Conservation (phyloP, 495 filamentous ascomycete species). For the Astrocystis sublimbata region DNA sequence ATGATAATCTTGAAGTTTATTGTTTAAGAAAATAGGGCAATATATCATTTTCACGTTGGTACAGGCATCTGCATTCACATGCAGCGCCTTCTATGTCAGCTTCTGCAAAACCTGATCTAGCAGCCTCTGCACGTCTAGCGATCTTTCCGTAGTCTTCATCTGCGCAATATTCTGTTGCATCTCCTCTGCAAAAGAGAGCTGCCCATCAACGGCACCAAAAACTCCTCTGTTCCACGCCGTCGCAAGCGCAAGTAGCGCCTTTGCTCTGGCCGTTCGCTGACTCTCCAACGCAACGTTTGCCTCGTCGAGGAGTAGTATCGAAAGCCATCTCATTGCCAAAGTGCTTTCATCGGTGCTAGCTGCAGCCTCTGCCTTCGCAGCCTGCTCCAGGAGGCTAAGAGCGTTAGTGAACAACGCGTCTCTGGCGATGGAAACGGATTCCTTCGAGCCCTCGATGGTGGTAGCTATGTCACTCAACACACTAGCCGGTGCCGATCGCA, state of each 20-base stretch:
- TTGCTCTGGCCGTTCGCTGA: conserved; percentile 41
- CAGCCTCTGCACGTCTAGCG: conserved; percentile 44
- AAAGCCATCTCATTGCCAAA: conserved; percentile 38
- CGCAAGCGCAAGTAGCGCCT: conserved; percentile 36
- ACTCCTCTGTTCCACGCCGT: conserved; percentile 33
- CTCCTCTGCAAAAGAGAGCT: conserved; percentile 18
- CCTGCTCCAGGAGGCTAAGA: conserved; percentile 22
- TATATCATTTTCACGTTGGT: background rate
- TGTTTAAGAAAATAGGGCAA: too few relatives aligned
- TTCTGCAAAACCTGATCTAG: conserved; percentile 23
- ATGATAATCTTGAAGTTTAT: too few relatives aligned
- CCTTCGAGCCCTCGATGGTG: conserved; percentile 21
- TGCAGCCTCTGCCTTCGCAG: conserved; percentile 2
- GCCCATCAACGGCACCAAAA: conserved; percentile 24
- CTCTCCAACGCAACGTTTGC: conserved; percentile 38
- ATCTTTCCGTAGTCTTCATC: conserved; percentile 41
- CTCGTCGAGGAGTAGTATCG: conserved; percentile 40
- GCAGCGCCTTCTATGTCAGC: background rate
- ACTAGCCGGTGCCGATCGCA: conserved; percentile 33
- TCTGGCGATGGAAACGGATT: conserved; percentile 25
- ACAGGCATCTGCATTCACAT: background rate
- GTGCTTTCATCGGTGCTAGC: conserved; percentile 10
- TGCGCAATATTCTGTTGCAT: conserved; percentile 27
- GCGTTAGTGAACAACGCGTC: conserved; percentile 27
- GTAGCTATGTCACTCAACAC: conserved; percentile 36